Evolutionary conservation across 2,329 filamentous ascomycete species (phyloP).

Genomic region (Ophiosphaerella korrae): DNA sequence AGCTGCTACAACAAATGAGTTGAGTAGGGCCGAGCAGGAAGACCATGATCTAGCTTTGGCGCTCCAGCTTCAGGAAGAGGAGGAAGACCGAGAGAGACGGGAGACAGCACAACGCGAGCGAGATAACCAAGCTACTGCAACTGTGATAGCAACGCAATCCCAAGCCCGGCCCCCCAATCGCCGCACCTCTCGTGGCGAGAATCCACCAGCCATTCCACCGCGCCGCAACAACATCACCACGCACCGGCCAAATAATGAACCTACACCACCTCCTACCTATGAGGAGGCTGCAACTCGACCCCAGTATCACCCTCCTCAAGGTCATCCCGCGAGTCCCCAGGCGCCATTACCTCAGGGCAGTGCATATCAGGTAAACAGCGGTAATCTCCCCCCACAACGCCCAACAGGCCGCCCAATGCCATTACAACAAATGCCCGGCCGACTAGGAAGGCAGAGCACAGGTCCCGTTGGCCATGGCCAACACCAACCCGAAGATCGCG

Average conservation of each 20-base stretch:
- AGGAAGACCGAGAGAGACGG: slow-evolving; percentile 76
- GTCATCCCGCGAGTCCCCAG: slow-evolving; percentile 51
- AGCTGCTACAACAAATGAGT: slow-evolving; percentile 29
- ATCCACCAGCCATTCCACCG: slow-evolving; percentile 54
- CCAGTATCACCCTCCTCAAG: slow-evolving; percentile 59
- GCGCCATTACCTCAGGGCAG: slow-evolving; percentile 34
- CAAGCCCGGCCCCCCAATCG: slow-evolving; percentile 30
- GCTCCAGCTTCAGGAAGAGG: slow-evolving; percentile 91
- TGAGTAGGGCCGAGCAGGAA: slow-evolving; percentile 73
- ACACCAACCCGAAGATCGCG: slow-evolving; percentile 23
- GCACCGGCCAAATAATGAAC: slow-evolving; percentile 49
- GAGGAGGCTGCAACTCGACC: slow-evolving; percentile 65
- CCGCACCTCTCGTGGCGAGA: slow-evolving; percentile 38
- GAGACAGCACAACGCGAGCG: slow-evolving; percentile 65
- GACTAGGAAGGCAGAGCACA: slow-evolving; percentile 32
- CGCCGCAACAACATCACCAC: slow-evolving; percentile 46
- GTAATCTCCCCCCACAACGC: slow-evolving; percentile 15
- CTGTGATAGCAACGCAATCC: slow-evolving; percentile 63
- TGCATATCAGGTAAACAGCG: slow-evolving; percentile 29
- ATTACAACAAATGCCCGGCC: slow-evolving; percentile 1
- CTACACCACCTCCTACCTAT: slow-evolving; percentile 67
- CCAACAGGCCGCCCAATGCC: slow-evolving; percentile 18
- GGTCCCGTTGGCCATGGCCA: slow-evolving; percentile 22
- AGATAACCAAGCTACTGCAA: slow-evolving; percentile 72
- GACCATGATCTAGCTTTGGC: slow-evolving; percentile 83